These are phyloP conservation scores for Kalaharituber pfeilii DNA, from an alignment of 2,329 filamentous ascomycete genomes.

Conservation along the genomic window DNA sequence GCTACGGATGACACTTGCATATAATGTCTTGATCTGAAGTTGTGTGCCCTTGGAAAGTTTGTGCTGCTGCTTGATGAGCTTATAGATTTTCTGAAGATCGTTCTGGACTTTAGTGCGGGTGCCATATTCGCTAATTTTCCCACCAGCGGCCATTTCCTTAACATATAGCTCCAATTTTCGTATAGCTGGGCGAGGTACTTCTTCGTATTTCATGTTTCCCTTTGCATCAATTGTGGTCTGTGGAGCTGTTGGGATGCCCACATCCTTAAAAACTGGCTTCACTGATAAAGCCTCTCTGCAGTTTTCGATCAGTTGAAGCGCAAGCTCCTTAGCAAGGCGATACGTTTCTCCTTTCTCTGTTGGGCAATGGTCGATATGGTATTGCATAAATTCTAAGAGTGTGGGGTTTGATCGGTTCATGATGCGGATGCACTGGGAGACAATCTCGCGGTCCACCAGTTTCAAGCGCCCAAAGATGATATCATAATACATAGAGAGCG, in stretches of 20 bases:
- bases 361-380: constrained; percentile 97
- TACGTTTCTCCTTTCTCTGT: constrained; percentile 95
- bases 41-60: constrained; percentile 93
- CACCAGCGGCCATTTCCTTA: constrained; percentile 93
- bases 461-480: constrained; percentile 93
- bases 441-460: constrained; percentile 89
- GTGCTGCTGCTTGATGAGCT: constrained; percentile 95
- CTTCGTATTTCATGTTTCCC: constrained; percentile 82
- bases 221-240: constrained; percentile 82
- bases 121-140: constrained; percentile 96
- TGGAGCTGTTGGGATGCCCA: constrained; percentile 76
- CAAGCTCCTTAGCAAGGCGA: constrained; percentile 88
- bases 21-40: constrained; percentile 87
- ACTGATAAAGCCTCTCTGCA: constrained; percentile 78
- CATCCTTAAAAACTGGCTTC: constrained; percentile 88
- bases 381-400: constrained; percentile 97
- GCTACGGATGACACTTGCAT: constrained; percentile 84
- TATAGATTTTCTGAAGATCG: constrained; percentile 87
- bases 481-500: constrained; percentile 96
- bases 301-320: constrained; percentile 86
- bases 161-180: constrained; percentile 98
- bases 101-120: constrained; percentile 97
- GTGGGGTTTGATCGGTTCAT: constrained; percentile 98
- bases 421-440: constrained; percentile 94
- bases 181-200: constrained; percentile 70